Percentiles rank a stretch among this genome's conserved stretches.
phyloP scores from a whole-genome alignment of 768 basidiomycete genomes.

The Saitozyma podzolica region DNA sequence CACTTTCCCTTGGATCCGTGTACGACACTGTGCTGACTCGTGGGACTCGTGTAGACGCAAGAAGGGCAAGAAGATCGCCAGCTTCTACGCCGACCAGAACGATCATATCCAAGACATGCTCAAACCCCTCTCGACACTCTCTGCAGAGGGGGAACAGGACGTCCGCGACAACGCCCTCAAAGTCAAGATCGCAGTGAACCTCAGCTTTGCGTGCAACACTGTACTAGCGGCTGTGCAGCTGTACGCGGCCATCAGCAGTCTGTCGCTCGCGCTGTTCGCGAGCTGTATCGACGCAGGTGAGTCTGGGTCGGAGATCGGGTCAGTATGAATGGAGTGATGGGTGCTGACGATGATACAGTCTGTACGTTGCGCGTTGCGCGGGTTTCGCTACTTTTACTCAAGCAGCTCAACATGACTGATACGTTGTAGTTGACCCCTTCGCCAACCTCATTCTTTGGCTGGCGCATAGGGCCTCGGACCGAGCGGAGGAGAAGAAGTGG shows the following conservation, averaged over 20 bases:
- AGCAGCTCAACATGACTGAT: constrained; percentile 5
- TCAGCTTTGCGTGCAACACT: constrained; percentile 76
- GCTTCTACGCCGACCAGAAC: constrained; percentile 51
- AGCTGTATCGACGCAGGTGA: constrained; percentile 76
- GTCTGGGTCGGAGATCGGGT: constrained; percentile 1
- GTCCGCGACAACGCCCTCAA: constrained; percentile 68
- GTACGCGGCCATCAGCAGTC: constrained; percentile 83
- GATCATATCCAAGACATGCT: constrained; percentile 76
- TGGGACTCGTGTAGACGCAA: constrained; percentile 24
- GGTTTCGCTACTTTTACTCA: neutral
- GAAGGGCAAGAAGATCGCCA: constrained; percentile 46
- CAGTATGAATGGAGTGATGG: neutral
- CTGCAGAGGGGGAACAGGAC: constrained; percentile 72
- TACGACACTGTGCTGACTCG: neutral
- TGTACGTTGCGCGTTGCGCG: constrained; percentile 15
- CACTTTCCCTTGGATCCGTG: neutral
- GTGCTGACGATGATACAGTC: constrained; percentile 14
- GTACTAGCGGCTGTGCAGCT: constrained; percentile 61
- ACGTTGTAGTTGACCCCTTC: constrained; percentile 49
- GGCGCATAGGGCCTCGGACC: constrained; percentile 72
- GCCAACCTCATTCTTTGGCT: constrained; percentile 58
- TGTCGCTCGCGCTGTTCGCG: constrained; percentile 81
- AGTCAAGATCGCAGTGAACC: constrained; percentile 86
- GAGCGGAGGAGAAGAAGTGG: constrained; percentile 80
- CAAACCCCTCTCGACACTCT: constrained; percentile 87